Base-by-base conservation (phyloP, 805 yeast genomes). In the Ogataea neopini region DNA sequence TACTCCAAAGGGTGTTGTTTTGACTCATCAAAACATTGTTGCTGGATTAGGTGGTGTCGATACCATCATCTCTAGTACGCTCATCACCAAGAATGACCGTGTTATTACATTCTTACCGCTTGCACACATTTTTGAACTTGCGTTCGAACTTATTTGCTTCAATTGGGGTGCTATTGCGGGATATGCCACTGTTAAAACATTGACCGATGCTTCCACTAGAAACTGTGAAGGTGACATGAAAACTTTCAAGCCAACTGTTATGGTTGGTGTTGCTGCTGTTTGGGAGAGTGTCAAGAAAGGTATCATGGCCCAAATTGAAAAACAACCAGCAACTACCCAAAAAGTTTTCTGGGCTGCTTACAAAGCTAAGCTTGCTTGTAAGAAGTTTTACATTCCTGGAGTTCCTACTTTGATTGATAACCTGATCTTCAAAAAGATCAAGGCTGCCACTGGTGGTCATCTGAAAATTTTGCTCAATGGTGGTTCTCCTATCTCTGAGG, bases 211-310 rank as follows among this genome's bases (percentile, higher is more conserved):
- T 1, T 88, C 96, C 2, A 81, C 87, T 63, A 83, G 79, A 61
- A 87, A 94, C 72, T 90, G 96, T 73, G 72, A 79, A 48, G 92
- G 97, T 61, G 99, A 94, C 68, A 79, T 94, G 74, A 79, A 76
- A 47, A 87, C 86, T 62, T 87, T 90, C 70, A 77, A 82, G 67
- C 99, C 99, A 49, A 87, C 97, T 4, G 70, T 91, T 58, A 87
- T 94, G 96, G 97, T 90, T 55, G 99, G 97, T 69, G 99, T 94
- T 48, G 97, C 97, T 14, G 96, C 98, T 4, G 97, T 94, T 44
- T 94, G 97, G 96, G 99, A 94, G 74, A 77, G 86, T 32, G 88
- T 94, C 51, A 86, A 91, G 69, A 94, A 94, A 75, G 99, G 99
- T 49, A 86, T 94, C 50, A 51, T 88, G 49, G 79, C 79, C 46